Evolutionary conservation across 139 green algal genomes (phyloP), one percentile per base, ranked within the genome.

Genomic region (Picochlorum sp.): DNA sequence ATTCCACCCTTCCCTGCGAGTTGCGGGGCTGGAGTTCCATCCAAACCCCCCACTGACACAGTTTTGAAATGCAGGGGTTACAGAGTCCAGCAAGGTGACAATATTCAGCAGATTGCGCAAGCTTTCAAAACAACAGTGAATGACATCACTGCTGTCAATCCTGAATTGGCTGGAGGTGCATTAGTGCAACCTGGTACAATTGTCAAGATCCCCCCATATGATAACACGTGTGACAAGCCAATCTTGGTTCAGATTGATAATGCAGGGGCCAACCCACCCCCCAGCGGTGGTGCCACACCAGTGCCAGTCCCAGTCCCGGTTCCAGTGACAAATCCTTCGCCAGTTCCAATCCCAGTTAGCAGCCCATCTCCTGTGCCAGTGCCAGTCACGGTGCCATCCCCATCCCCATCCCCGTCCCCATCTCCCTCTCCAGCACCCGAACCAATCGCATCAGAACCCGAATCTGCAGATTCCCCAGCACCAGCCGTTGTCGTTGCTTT

Each of bases 1-100:
- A 57, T 75, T 45, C 61, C 61, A 8, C 68, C 68, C 16, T 75
- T 66, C 61, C 62, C 62, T 37, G 68, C 50, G 21, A 59, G 47
- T 60, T 75, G 68, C 50, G 68, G 61, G 26, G 44, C 21, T 23
- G 68, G 61, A 49, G 31, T 54, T 18, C 37, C 34, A 38, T 24
- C 37, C 7, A 65, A 69, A 34, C 60, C 60, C 6, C 37, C 37
- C 20, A 45, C 20, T 52, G 49, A 59, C 60, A 60, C 59, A 23
- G 45, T 60, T n/a, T 23, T 67, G n/a, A 75, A 75, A 49, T 70
- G 49, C 1, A 31, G 68, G 56, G 51, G 51, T 23, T 65, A 66
- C 60, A 44, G 49, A 23, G 37, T 57, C 31, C 34, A 52, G 34
- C 26, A 44, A 15, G 21, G 59, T 26, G 68, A 74, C 37, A 68